Conservation (phyloP, 352 stramenopile species). For the Plasmopara muralis region DNA sequence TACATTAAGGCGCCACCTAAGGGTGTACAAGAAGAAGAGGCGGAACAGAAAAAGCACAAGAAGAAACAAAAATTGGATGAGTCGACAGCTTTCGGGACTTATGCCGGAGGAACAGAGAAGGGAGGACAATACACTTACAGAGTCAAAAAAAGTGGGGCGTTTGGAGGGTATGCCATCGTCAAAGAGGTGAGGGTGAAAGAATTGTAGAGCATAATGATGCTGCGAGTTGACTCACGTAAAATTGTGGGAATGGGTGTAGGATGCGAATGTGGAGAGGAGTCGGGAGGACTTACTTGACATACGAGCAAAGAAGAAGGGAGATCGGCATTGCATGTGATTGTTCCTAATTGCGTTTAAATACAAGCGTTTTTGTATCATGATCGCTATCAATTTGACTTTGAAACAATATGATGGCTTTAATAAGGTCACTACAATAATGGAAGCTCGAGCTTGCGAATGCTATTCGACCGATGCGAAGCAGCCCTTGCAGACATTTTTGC, state of each 20-base stretch:
- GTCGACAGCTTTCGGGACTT: constrained; percentile 77
- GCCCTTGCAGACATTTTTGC: too few relatives aligned
- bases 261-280: constrained; percentile 54
- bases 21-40: constrained; percentile 32
- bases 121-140: constrained; percentile 68
- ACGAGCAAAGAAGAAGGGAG: constrained; percentile 83
- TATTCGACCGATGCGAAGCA: too few relatives aligned
- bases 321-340: constrained; percentile 73
- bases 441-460: too few relatives aligned
- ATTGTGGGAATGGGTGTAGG: constrained; percentile 11
- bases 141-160: constrained; percentile 78
- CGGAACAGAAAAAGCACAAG: constrained; percentile 40
- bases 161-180: constrained; percentile 82
- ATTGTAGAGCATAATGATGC: background rate
- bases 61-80: constrained; percentile 54
- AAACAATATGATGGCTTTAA: too few relatives aligned
- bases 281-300: constrained; percentile 83
- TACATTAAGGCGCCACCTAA: constrained; percentile 83
- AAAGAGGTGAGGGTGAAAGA: constrained; percentile 42
- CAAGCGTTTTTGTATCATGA: too few relatives aligned
- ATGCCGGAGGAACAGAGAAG: constrained; percentile 74
- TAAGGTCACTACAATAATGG: too few relatives aligned
- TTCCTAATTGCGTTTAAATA: background rate
- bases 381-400: too few relatives aligned
- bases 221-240: background rate